Base-by-base conservation (phyloP, 768 basidiomycete genomes). In the Lyophyllum decastes region DNA sequence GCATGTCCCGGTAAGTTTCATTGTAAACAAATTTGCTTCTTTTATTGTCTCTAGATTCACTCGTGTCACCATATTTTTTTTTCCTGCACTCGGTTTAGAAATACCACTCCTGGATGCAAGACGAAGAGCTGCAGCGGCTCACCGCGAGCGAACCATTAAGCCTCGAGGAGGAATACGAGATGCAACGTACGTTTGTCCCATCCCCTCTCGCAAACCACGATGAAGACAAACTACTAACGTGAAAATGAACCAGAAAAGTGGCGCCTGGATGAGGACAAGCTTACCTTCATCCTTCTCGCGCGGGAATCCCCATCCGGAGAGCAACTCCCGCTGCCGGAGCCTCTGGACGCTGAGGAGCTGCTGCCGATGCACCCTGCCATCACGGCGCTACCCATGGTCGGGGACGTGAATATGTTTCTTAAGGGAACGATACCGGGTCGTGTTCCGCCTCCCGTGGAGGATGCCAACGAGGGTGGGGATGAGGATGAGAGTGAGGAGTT, bases 391-490 rank as follows among this genome's bases (percentile, higher is more conserved):
- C 82, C 79, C 10, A 95, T 96, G 94, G 75, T 95, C 19, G 95
- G 95, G 30, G 95, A 98, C 68, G 94, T 94, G 34, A 97, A 97
- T 70, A 72, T 97, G 25, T 97, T 97, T 70, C 72, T 96, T 43
- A 88, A 89, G 46, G 85, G 86, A 46, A 62, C 68, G 17, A 70
- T 71, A 21, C 66, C 69, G 14, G 10, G 19, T 33, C 46, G 10
- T 57, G 50, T 34, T 24, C 43, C 41, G 30, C 57, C 34, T 17
- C 26, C 61, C 30, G 63, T 59, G 9, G 64, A 67, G 30, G 64
- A 57, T 10, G 63, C 66, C 19, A 62, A 61, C 10, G 52, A 56
- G 19, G 53, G 27, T 14, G 73, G 73, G 25, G 72, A 64, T 1
- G 67, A 66, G 0, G 72, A 73, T 2, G 67, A 70, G 0, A 72